Evolutionary conservation across 2,329 filamentous ascomycete species (phyloP).

Genomic region (Alternaria ethzedia): DNA sequence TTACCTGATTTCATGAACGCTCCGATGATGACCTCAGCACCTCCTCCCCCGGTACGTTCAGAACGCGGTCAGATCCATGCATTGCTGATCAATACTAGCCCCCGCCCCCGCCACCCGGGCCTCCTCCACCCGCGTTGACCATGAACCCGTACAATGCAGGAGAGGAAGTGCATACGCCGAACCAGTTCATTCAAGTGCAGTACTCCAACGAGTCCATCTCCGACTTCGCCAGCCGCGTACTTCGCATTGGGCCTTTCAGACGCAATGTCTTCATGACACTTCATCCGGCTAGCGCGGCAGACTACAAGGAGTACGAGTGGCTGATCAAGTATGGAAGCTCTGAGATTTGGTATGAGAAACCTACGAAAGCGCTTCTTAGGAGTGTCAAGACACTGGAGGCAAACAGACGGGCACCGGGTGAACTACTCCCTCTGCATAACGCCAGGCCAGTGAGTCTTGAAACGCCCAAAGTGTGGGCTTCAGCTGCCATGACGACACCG

Average conservation of each 20-base stretch:
- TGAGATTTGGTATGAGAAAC: conserved; percentile 42
- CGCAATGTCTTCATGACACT: conserved; percentile 32
- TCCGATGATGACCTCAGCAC: not conserved
- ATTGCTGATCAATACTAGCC: conserved; percentile 3
- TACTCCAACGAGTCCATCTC: conserved; percentile 27
- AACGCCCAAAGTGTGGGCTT: conserved; percentile 38
- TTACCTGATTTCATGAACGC: not conserved
- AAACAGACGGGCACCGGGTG: conserved; percentile 12
- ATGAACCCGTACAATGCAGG: not conserved
- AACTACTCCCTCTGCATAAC: conserved; percentile 18
- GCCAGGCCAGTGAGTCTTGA: conserved; percentile 28
- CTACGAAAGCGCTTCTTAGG: conserved; percentile 17
- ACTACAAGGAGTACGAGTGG: conserved; percentile 41
- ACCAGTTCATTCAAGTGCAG: conserved; percentile 25
- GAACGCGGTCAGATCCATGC: not conserved
- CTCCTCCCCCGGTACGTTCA: not conserved
- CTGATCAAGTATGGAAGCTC: conserved; percentile 32
- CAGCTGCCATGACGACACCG: conserved; percentile 36
- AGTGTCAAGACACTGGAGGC: conserved; percentile 11
- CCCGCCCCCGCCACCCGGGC: conserved; percentile 15
- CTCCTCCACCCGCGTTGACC: not conserved
- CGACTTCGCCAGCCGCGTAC: conserved; percentile 17
- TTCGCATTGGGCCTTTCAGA: conserved; percentile 31
- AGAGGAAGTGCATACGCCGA: conserved; percentile 17
- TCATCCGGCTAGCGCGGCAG: conserved; percentile 28